These are phyloP conservation scores for Phalaenopsis equestris DNA, from an alignment of 106 monocot genomes.

Conservation along the genomic window DNA sequence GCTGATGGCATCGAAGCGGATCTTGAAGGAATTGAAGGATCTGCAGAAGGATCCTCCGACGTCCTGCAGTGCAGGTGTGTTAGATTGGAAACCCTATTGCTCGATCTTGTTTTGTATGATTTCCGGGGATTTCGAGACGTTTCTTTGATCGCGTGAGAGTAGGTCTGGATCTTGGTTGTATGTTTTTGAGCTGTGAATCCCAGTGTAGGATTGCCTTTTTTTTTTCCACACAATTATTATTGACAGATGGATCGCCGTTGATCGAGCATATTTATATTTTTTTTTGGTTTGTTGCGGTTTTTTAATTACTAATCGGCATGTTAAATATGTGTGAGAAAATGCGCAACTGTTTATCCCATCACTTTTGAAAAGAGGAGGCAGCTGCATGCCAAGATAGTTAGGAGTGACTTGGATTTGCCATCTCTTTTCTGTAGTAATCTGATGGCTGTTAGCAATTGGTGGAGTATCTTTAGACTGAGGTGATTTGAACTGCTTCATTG, in stretches of 20 bases:
- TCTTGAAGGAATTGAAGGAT: constrained; percentile 11
- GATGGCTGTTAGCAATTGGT: not conserved
- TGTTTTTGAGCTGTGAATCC: not conserved
- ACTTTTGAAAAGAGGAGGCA: not conserved
- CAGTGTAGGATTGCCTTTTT: not conserved
- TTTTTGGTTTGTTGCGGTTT: not conserved
- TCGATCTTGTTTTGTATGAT: not conserved
- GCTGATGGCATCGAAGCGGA: constrained; percentile 6
- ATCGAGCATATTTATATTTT: not conserved
- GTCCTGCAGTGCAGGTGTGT: constrained; percentile 8
- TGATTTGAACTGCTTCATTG: too few species aligned
- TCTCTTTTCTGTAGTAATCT: not conserved
- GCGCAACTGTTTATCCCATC: not conserved
- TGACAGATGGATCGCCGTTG: not conserved
- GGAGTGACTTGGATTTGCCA: not conserved
- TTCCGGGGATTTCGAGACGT: not conserved
- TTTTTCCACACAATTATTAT: not conserved
- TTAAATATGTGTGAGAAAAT: not conserved
- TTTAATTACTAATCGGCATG: not conserved
- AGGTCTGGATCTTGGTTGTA: not conserved
- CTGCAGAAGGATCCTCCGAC: constrained; percentile 10
- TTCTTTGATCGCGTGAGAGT: not conserved
- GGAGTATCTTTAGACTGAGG: not conserved
- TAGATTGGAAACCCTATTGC: not conserved
- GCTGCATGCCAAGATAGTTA: not conserved